Evolutionary conservation across 352 stramenopile species (phyloP).

Genomic region (Phytopythium mirpurense): DNA sequence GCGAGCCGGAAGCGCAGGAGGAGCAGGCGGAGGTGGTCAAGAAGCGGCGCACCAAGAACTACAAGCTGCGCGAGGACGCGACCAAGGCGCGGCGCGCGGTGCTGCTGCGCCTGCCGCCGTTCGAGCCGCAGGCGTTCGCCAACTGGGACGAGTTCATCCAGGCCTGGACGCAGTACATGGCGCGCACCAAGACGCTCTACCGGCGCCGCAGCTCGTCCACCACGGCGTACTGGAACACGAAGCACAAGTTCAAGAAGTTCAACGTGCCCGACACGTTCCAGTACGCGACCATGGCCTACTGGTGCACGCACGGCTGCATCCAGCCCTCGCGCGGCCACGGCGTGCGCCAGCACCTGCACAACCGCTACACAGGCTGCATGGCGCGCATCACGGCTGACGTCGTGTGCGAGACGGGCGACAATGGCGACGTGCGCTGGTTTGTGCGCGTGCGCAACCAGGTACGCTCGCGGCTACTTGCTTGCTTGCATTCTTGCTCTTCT

Average conservation of each 20-base stretch:
- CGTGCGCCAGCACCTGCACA: constrained; percentile 71
- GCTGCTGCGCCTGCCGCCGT: constrained; percentile 33
- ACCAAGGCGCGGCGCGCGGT: constrained; percentile 40
- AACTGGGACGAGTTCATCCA: constrained; percentile 65
- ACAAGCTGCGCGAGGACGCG: constrained; percentile 69
- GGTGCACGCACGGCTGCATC: constrained; percentile 80
- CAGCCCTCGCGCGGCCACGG: constrained; percentile 65
- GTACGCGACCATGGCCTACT: constrained; percentile 83
- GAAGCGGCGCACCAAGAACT: constrained; percentile 83
- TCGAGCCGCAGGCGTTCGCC: constrained; percentile 51
- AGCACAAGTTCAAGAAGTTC: constrained; percentile 69
- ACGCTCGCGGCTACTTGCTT: neutral
- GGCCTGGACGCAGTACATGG: constrained; percentile 65
- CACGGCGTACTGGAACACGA: constrained; percentile 68
- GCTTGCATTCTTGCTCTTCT: too few species aligned
- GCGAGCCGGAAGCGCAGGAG: neutral
- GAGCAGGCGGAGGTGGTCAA: constrained; percentile 37
- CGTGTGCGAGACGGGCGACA: constrained; percentile 51
- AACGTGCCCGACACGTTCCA: constrained; percentile 65
- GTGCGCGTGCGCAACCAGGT: constrained; percentile 77
- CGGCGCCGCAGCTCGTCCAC: constrained; percentile 66
- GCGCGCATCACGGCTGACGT: constrained; percentile 71
- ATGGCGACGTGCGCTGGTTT: constrained; percentile 45
- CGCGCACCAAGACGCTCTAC: constrained; percentile 70
- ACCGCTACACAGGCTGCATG: constrained; percentile 73